Base-by-base conservation (phyloP, 352 stramenopile species). In the Pythium utonaiense region DNA sequence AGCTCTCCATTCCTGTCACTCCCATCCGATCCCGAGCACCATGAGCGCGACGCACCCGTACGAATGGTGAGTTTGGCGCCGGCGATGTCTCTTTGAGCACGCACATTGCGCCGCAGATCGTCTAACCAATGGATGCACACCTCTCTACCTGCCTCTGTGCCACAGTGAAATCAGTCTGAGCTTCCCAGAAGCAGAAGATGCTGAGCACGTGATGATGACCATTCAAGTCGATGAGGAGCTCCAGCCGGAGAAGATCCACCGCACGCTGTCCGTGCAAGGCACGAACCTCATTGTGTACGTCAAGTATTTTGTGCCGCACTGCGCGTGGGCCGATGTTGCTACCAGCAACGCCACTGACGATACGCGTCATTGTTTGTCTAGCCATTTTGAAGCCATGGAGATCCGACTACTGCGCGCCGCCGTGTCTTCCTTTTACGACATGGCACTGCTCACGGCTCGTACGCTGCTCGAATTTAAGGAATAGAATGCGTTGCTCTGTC, bases 171-270 rank as follows among this genome's bases (percentile, higher is more conserved):
- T 92, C 51, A 71, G 60, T 17, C 57, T 94, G 62, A 74, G 61
- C 51, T 94, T 92, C 60, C 79, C 80, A 8, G 77, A 83, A 28
- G 65, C 75, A 3, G 69, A 83, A 28, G 83, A 91, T 57, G 83
- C 83, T 8, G 56, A 82, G 64, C 76, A 89, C 58, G 86, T 82
- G 36, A 74, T 88, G 57, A 73, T 88, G 62, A 93, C 81, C 56
- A 77, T 95, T n/a, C 73, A 88, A 63, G 86, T 95, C n/a, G 86
- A 95, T 69, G 77, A 78, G 28, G 86, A 95, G 73, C 82, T 95
- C 49, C 85, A 93, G 55, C 86, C 86, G 0, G 82, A 91, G 24
- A 95, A 95, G 62, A 93, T 95, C 66, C 75, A 86, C 66, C 83
- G 82, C 53, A 76, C 73, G 42, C 71, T 95, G 24, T 73, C 67